These are phyloP conservation scores for Spiraea crenata DNA, from an alignment of 331 rosid species.

Conservation along the genomic window DNA sequence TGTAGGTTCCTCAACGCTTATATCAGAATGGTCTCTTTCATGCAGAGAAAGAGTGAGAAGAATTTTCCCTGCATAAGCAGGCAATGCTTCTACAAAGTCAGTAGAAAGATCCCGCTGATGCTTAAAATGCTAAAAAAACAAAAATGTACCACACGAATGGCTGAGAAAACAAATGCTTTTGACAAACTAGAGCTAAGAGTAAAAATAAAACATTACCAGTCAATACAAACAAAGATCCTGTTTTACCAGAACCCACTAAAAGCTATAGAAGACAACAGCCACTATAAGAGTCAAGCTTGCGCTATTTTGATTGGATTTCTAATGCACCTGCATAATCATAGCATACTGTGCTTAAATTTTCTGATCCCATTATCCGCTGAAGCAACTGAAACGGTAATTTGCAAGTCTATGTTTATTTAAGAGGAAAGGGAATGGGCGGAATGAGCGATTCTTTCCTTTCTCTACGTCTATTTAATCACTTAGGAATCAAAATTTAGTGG, in stretches of 20 bases:
- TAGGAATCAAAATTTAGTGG: too few species aligned
- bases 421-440: too few species aligned
- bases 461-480: too few species aligned
- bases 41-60: slow-evolving; percentile 67
- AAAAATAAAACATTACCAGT: slow-evolving; percentile 2
- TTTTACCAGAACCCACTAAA: background rate
- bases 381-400: background rate
- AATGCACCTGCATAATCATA: background rate
- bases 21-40: slow-evolving; percentile 38
- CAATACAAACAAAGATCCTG: background rate
- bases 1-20: slow-evolving; percentile 32
- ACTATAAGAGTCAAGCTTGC: background rate
- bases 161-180: background rate
- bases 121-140: background rate
- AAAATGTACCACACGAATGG: background rate
- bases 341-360: background rate
- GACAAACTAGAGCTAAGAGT: background rate
- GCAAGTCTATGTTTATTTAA: too few species aligned
- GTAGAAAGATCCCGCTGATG: background rate
- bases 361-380: background rate
- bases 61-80: slow-evolving; percentile 63
- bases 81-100: slow-evolving; percentile 17
- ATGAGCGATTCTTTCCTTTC: too few species aligned
- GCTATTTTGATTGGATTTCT: background rate
- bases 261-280: background rate